These are phyloP conservation scores for Auriscalpium microsporum DNA, from an alignment of 768 basidiomycete genomes.

Conservation along the genomic window DNA sequence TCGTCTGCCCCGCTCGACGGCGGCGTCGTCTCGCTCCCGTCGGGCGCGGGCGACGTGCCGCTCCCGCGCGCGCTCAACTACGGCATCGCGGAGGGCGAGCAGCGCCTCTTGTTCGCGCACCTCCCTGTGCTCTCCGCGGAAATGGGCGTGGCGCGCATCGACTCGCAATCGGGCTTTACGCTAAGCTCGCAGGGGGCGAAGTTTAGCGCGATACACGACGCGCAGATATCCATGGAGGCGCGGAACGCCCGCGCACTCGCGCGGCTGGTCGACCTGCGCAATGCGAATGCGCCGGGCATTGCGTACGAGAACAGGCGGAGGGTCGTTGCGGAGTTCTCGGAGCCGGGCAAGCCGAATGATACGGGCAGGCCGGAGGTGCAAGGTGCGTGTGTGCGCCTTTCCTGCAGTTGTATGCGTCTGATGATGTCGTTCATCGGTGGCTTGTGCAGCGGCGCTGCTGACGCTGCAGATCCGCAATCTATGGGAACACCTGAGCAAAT, in stretches of 20 bases:
- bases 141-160: slow-evolving; percentile 1
- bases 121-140: slow-evolving; percentile 48
- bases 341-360: slow-evolving; percentile 55
- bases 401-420: background rate
- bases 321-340: slow-evolving; percentile 74
- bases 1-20: background rate
- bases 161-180: slow-evolving; percentile 18
- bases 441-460: slow-evolving; percentile 63
- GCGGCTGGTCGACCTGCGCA: slow-evolving; percentile 71
- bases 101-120: slow-evolving; percentile 55
- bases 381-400: slow-evolving; percentile 41
- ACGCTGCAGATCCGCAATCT: slow-evolving; percentile 82
- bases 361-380: slow-evolving; percentile 85
- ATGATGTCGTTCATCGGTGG: background rate
- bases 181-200: too few species aligned
- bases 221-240: background rate
- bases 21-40: background rate
- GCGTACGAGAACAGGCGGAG: slow-evolving; percentile 79
- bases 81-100: slow-evolving; percentile 54
- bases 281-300: slow-evolving; percentile 82
- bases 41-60: slow-evolving; percentile 30
- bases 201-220: slow-evolving; percentile 24
- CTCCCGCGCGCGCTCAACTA: slow-evolving; percentile 52
- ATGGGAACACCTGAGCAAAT: slow-evolving; percentile 61
- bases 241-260: slow-evolving; percentile 42